These are phyloP conservation scores for Fusarium compactum DNA, from an alignment of 2,329 filamentous ascomycete species.

Conservation along the genomic window DNA sequence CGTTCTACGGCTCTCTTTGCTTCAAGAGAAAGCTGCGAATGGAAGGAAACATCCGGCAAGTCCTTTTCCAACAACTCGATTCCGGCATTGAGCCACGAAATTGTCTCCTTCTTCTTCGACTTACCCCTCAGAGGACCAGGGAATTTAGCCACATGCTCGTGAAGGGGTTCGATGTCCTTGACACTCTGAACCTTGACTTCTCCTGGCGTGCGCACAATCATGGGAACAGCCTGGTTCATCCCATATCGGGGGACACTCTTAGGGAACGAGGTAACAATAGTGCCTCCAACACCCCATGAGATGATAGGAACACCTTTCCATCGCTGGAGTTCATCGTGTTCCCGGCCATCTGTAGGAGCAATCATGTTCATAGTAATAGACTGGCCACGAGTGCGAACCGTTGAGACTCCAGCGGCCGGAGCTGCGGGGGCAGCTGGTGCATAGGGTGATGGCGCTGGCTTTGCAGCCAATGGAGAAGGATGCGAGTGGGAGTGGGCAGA, in stretches of 20 bases:
- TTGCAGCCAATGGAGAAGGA: slow-evolving; percentile 52
- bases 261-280: slow-evolving; percentile 86
- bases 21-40: slow-evolving; percentile 65
- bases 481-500: slow-evolving; percentile 62
- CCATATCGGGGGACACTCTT: slow-evolving; percentile 89
- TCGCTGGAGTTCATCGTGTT: slow-evolving; percentile 82
- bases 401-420: slow-evolving; percentile 18
- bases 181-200: slow-evolving; percentile 82
- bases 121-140: slow-evolving; percentile 91
- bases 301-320: slow-evolving; percentile 94
- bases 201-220: slow-evolving; percentile 84
- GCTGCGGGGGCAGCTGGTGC: slow-evolving; percentile 41
- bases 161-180: slow-evolving; percentile 78
- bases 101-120: slow-evolving; percentile 93
- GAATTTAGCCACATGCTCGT: slow-evolving; percentile 81
- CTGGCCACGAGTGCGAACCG: slow-evolving; percentile 61
- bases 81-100: slow-evolving; percentile 81
- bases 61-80: slow-evolving; percentile 79
- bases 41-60: slow-evolving; percentile 62
- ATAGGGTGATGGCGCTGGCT: slow-evolving; percentile 45
- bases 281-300: slow-evolving; percentile 88
- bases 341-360: slow-evolving; percentile 72
- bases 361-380: slow-evolving; percentile 70
- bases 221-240: slow-evolving; percentile 77
- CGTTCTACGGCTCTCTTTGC: slow-evolving; percentile 83